Evolutionary conservation across 164 flowering plant species (phyloP), one percentile per base, ranked within the genome.

Genomic region (Pachysandra terminalis): DNA sequence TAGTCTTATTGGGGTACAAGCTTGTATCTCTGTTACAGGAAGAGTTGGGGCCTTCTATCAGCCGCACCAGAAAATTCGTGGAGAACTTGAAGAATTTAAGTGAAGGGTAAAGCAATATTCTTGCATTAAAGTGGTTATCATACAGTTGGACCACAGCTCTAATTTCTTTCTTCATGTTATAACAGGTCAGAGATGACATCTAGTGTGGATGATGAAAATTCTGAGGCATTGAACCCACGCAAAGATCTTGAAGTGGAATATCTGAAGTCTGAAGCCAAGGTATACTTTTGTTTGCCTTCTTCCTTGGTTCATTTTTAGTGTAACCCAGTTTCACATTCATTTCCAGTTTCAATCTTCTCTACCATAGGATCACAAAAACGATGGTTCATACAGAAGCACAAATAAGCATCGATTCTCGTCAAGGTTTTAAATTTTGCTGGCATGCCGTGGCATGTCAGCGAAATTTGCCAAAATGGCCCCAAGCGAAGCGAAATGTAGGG

Each of bases 201-300:
- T 24, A 58, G 32, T 69, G 68, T 59, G 52, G 87, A 73, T 67
- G 71, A 62, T 64, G 85, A 80, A 56, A 81, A 82, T 52, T 73
- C 86, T 22, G 71, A 78, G 66, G 70, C 55, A 55, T 40, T 81
- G 67, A 77, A 78, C 75, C 97, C 90, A n/a, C 82, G 77, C 74
- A 84, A 70, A 80, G 79, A 73, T 77, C 85, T 92, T 24, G 97
- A 92, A 75, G 88, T 86, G 77, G 97, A 89, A 75, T 95, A 95
- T 81, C 77, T 88, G 69, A 82, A 81, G 12, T 81, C 68, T 77
- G 97, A 95, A 80, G 81, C 87, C 63, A 89, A 89, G 97, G 99
- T 95, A 74, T 37, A 57, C 19, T 49, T 19, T 12, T 56, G 9
- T 64, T 59, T 27, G 14, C 28, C 25, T 32, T 63, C 49, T 41